Percentiles rank a stretch among this genome's conserved stretches.
These are phyloP conservation scores for Aphanomyces cochlioides DNA, from an alignment of 352 stramenopile genomes.

Conservation along the genomic window DNA sequence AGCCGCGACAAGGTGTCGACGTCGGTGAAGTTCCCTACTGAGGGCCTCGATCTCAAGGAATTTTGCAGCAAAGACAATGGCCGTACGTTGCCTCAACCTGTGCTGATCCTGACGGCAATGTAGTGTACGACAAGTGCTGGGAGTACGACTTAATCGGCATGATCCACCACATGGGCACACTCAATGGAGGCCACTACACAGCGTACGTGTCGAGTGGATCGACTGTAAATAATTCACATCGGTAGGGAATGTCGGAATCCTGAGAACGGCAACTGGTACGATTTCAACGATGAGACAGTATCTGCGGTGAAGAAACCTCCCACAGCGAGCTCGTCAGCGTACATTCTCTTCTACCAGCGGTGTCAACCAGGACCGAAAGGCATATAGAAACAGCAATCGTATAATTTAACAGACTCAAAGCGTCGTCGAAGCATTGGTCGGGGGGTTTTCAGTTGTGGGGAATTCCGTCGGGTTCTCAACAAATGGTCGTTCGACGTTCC, in stretches of 20 bases:
- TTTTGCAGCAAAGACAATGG: constrained; percentile 53
- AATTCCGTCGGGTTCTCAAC: constrained; percentile 8
- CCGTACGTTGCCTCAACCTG: not conserved
- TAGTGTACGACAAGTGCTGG: constrained; percentile 53
- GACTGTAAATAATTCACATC: too few relatives aligned
- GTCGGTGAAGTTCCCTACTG: constrained; percentile 53
- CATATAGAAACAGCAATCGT: not conserved
- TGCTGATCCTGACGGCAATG: not conserved
- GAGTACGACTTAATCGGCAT: constrained; percentile 76
- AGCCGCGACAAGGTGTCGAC: constrained; percentile 75
- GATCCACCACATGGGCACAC: constrained; percentile 70
- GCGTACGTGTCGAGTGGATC: constrained; percentile 40
- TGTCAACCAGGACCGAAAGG: constrained; percentile 19
- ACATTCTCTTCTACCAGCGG: constrained; percentile 77
- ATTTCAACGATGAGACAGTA: constrained; percentile 73
- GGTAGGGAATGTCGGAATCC: constrained; percentile 61
- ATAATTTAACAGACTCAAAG: constrained; percentile 28
- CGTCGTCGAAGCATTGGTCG: not conserved
- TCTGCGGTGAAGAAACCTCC: constrained; percentile 63
- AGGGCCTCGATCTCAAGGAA: constrained; percentile 60
- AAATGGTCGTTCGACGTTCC: not conserved
- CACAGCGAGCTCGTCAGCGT: constrained; percentile 57
- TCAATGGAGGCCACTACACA: constrained; percentile 83
- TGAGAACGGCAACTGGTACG: constrained; percentile 70
- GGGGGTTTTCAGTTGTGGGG: not conserved